Conservation (phyloP, 257 asterid species). For the Coffea eugenioides region DNA sequence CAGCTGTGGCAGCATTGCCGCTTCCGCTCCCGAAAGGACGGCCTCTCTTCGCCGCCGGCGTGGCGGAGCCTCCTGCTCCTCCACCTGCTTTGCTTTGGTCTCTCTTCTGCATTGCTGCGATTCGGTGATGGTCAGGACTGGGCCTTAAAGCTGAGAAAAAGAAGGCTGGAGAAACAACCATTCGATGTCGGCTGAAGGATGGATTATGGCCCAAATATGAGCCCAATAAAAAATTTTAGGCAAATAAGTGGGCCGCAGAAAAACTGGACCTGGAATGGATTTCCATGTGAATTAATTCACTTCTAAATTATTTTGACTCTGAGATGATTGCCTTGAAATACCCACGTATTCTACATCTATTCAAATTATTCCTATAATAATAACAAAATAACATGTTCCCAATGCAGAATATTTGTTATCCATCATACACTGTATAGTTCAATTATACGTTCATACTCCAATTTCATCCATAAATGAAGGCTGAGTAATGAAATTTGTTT, state of each 20-base stretch:
- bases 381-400: no score
- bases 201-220: not conserved
- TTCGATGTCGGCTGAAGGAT: not conserved
- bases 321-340: no score
- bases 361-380: no score
- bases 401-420: no score
- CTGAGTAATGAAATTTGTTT: no score
- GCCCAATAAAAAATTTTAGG: not conserved
- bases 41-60: constrained; percentile 86
- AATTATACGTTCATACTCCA: no score
- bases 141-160: not conserved
- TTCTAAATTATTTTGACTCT: not conserved
- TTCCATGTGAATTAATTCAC: not conserved
- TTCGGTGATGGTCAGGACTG: not conserved
- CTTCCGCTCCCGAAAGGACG: constrained; percentile 80
- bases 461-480: no score
- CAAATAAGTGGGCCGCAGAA: not conserved
- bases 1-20: constrained; percentile 36
- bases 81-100: constrained; percentile 73
- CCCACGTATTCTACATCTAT: no score
- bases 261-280: not conserved
- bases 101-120: constrained; percentile 73
- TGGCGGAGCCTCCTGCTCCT: constrained; percentile 59
- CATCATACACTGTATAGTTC: no score
- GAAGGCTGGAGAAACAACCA: no score